Evolutionary conservation across 75 land plant species (phyloP), one percentile per base, ranked within the genome.

Genomic region (Pinus albicaulis): DNA sequence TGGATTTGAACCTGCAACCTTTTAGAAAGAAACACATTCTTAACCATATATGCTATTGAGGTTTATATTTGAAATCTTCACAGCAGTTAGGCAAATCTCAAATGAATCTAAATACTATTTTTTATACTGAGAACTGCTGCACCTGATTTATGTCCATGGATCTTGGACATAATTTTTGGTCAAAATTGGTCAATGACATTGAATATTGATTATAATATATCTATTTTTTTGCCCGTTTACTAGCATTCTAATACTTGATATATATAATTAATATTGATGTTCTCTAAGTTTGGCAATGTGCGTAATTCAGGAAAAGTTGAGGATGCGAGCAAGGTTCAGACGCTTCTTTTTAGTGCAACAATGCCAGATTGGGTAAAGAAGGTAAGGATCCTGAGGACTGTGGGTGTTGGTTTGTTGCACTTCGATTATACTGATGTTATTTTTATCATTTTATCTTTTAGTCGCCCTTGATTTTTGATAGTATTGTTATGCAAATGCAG

Each of bases 311-410:
- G 98, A 15, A 88, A 92, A 59, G 98, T 94, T 15, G 88, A 80
- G 64, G 99, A 94, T 85, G 83, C 79, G 3, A 85, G 77, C 59
- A 87, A 88, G 65, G 98, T 97, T 55, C 99, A 97, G 68, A 97
- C 99, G 19, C 90, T 97, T 75, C 90, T 97, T 24, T 97, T 97
- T 77, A 97, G 99, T 85, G 99, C 99, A 31, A 97, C 99, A 13
- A 83, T 97, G 76, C 99, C 99, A 13, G 81, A 58, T 57, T 97
- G 99, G 98, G 99, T 97, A 72, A 87, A 92, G 63, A 58, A 94
- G 80, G 98, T 93, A 23, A 23, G 72, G 76, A 74, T 74, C 41
- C 52, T 68, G 22, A 64, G 7, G n/a, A 44, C 36, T 52, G 53
- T 76, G 20, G 19, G 19, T 12, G 10, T 28, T 10, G 7, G 20